A percentile compares a stretch with the other conserved stretches of the same genome.
phyloP scores from a whole-genome alignment of 306 rosid genomes.

The Prinsepia uniflora region DNA sequence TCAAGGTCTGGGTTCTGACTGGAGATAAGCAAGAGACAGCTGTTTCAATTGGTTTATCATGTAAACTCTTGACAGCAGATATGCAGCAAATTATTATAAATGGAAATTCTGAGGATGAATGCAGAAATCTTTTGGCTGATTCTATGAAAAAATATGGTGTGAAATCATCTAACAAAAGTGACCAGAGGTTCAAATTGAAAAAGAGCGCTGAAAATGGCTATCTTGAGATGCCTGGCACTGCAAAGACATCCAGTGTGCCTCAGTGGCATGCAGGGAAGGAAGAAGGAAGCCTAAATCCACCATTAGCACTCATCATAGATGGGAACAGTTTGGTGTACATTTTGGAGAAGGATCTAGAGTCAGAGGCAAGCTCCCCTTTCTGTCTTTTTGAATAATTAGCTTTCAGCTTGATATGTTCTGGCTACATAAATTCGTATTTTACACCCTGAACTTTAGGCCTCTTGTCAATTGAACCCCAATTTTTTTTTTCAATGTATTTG shows the following conservation, averaged over 20 bases:
- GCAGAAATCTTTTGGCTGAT: constrained; percentile 62
- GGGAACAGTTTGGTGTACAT: constrained; percentile 96
- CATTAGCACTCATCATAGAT: constrained; percentile 86
- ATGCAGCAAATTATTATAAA: constrained; percentile 78
- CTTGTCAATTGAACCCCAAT: too few species aligned
- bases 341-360: constrained; percentile 78
- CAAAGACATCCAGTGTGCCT: constrained; percentile 39
- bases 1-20: constrained; percentile 97
- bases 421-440: too few species aligned
- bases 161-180: constrained; percentile 32
- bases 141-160: constrained; percentile 65
- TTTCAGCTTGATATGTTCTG: constrained; percentile 1
- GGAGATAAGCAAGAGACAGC: constrained; percentile 99
- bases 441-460: too few species aligned
- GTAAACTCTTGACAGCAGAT: constrained; percentile 75
- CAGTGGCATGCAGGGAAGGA: constrained; percentile 48
- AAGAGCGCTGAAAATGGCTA: constrained; percentile 35
- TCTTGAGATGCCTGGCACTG: constrained; percentile 34
- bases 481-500: too few species aligned
- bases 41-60: constrained; percentile 86
- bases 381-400: not conserved
- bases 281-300: constrained; percentile 38
- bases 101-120: constrained; percentile 70
- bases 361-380: constrained; percentile 57
- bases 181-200: constrained; percentile 31